Evolutionary conservation across 208 protist genomes (phyloP).

Genomic region (Wallacemonas sp.): DNA sequence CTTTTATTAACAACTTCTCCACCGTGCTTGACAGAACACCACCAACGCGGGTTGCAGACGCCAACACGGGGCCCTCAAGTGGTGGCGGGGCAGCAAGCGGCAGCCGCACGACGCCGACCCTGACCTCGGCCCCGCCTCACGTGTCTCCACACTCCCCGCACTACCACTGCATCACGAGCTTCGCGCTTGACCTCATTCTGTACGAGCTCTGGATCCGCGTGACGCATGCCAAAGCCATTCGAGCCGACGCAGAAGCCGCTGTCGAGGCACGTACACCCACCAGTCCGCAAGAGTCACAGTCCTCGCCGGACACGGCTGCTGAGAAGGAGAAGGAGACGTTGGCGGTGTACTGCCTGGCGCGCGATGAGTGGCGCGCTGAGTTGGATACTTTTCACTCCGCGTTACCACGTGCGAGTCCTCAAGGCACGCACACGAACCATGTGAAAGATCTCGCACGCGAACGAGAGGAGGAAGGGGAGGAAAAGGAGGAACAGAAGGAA

Average conservation of each 20-base stretch:
- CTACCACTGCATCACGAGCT: background rate
- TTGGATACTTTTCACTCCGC: too few species aligned
- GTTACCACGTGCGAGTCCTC: too few species aligned
- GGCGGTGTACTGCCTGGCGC: too few species aligned
- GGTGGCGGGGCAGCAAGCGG: too few species aligned
- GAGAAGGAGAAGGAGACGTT: background rate
- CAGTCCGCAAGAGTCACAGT: too few species aligned
- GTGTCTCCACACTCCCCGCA: background rate
- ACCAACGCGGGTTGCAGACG: background rate
- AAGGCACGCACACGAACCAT: too few species aligned
- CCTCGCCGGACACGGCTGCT: too few species aligned
- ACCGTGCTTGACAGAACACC: slow-evolving; percentile 20
- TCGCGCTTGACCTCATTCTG: background rate
- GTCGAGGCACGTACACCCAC: background rate
- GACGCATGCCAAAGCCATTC: background rate
- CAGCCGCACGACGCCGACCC: too few species aligned
- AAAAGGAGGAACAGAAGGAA: too few species aligned
- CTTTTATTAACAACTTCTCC: slow-evolving; percentile 45
- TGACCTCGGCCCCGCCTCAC: background rate
- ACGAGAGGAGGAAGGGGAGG: too few species aligned
- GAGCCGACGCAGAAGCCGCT: background rate
- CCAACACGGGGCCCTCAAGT: slow-evolving; percentile 17
- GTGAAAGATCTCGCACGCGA: too few species aligned
- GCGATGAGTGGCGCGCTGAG: too few species aligned
- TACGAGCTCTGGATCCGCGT: slow-evolving; percentile 11